Evolutionary conservation across 768 basidiomycete species (phyloP), one percentile per base, ranked within the genome.

Genomic region (Lentinula raphanica): DNA sequence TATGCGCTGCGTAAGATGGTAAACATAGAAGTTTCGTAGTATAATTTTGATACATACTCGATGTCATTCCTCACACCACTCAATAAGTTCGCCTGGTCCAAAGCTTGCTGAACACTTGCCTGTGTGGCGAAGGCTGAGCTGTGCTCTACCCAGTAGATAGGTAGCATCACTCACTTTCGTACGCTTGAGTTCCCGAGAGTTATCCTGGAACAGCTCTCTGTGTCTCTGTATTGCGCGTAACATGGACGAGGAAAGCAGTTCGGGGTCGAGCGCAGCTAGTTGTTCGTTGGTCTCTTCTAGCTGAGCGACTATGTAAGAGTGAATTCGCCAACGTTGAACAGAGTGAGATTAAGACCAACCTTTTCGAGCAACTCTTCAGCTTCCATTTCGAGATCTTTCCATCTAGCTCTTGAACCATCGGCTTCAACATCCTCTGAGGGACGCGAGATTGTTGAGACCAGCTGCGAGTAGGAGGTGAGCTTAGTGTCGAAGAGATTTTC

Each of bases 11-110:
- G 36, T 28, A 32, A 29, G 63, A 17, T 23, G 38, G 23, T 40
- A 58, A 39, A 29, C 58, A 17, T 58, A 40, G 29, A 51, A 7
- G 46, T 35, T 28, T 11, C 54, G 15, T 38, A 48, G 8, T 17
- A 23, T 58, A 13, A 53, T 17, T 35, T 35, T 44, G 49, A 7
- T 29, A 72, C 87, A 45, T 64, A 96, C 95, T 94, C 93, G 63
- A 98, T 98, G 65, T 99, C 97, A 64, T 95, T 94, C 62, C 95
- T 82, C 3, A 98, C 95, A 7, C 92, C 93, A 45, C 82, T 86
- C 21, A 99, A 79, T 15, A 99, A 74, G 68, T 92, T 96, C 1
- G 87, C 90, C 67, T 93, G 85, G 65, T 95, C 89, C 45, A 95
- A 72, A 0, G 93, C 92, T 57, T 85, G 79, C 64, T 92, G 83